Base-by-base conservation (phyloP, 176 grass and related monocot species). In the Oryza brachyantha region DNA sequence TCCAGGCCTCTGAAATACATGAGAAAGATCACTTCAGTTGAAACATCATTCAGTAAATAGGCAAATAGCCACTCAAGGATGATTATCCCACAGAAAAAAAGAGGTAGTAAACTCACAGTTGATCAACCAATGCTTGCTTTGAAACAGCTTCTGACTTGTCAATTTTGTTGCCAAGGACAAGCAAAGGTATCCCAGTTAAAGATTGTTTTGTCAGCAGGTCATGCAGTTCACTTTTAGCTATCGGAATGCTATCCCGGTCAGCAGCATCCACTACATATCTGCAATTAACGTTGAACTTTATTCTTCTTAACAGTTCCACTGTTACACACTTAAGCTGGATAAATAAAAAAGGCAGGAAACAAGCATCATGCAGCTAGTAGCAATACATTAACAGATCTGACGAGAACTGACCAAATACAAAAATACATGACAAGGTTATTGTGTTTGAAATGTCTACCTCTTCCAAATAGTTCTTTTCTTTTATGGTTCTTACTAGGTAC, bases 131-230 rank as follows among this genome's bases (percentile, higher is more conserved):
- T 58, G 92, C 88, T 73, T 82, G 90, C 72, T 99, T 87, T 13
- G 96, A 84, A 84, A 99, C 81, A 61, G 90, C 90, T 93, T 99
- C 96, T 41, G 96, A 99, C 87, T 88, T 99, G 64, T 99, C 96
- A 79, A 99, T 95, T 83, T 99, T 99, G 74, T 99, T 99, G 17
- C 96, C 90, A 69, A 99, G 96, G 60, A 99, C 84, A 78, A 99
- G 96, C 43, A 95, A 77, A 28, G 96, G 96, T 48, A 96, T 99
- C 78, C 92, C 90, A 83, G 68, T 73, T 81, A 99, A 90, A 70
- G 96, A 99, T 17, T 85, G 92, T 67, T 96, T 99, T 14, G 59
- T 89, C 50, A 99, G 92, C 61, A 99, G 79, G 27, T 96, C 96
- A 79, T 93, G 92, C 81, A 96, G 59, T 87, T 99, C 96, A 72